phyloP scores from a whole-genome alignment of 1,139 yeast genomes.

The Yarrowia galli region DNA sequence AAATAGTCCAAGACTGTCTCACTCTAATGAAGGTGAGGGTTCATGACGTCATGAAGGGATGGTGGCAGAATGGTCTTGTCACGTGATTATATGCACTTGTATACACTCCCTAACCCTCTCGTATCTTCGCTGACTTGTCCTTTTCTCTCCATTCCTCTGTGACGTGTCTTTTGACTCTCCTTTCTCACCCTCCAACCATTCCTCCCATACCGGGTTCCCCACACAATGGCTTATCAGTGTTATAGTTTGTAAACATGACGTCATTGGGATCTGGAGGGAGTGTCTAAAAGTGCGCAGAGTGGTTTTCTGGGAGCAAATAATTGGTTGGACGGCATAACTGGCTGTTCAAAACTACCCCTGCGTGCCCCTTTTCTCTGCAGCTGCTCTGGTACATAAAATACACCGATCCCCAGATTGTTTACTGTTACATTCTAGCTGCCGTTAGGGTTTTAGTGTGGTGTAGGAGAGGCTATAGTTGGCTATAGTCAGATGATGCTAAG shows the following conservation, averaged over 20 bases:
- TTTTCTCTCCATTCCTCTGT: too few species aligned
- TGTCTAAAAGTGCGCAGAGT: neutral
- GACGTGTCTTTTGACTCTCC: neutral
- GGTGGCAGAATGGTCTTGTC: too few species aligned
- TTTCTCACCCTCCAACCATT: too few species aligned
- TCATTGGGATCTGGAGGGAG: neutral
- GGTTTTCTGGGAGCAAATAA: too few species aligned
- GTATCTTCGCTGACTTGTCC: too few species aligned
- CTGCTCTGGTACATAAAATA: neutral
- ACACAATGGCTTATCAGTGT: constrained; percentile 34
- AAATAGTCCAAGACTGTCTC: constrained; percentile 2
- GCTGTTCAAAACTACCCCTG: neutral
- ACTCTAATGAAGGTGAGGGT: neutral
- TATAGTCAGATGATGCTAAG: constrained; percentile 1
- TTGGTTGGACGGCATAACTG: neutral
- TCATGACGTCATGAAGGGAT: neutral
- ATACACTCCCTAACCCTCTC: too few species aligned
- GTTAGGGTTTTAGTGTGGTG: constrained; percentile 3
- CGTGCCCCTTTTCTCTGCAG: neutral
- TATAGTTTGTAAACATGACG: constrained; percentile 32
- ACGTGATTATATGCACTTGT: too few species aligned
- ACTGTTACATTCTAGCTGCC: neutral
- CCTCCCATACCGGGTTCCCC: neutral
- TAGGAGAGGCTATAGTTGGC: neutral
- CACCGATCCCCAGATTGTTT: neutral